phyloP scores from a whole-genome alignment of 192 early-diverging fungal species.

The Pilobolus umbonatus region DNA sequence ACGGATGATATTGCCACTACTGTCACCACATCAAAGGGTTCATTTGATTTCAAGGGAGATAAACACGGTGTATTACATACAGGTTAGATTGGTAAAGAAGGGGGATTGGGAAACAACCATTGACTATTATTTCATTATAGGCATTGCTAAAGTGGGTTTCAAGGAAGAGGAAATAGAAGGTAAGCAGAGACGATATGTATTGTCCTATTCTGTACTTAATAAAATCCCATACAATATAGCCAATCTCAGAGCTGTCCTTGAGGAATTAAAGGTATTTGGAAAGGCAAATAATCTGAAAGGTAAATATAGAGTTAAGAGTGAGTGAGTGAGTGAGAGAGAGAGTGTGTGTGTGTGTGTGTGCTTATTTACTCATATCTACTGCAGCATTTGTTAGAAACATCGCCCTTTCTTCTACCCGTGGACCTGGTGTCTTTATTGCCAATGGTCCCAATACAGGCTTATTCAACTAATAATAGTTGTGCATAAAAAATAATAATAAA shows the following conservation, averaged over 20 bases:
- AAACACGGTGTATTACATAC: constrained; percentile 67
- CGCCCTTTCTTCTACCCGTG: constrained; percentile 62
- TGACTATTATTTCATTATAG: too few species aligned
- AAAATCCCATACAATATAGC: constrained; percentile 17
- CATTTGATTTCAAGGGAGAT: constrained; percentile 75
- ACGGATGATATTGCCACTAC: constrained; percentile 67
- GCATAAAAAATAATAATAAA: background rate
- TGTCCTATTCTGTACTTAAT: background rate
- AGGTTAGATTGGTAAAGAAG: too few species aligned
- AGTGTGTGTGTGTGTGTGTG: background rate
- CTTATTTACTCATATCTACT: background rate
- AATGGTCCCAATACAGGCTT: constrained; percentile 46
- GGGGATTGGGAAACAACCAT: background rate
- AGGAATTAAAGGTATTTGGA: constrained; percentile 54
- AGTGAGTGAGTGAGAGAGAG: background rate
- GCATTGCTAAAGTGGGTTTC: constrained; percentile 36
- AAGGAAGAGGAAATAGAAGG: constrained; percentile 8
- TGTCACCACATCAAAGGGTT: constrained; percentile 59
- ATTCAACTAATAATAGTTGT: background rate
- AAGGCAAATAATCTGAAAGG: constrained; percentile 47
- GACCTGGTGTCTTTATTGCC: constrained; percentile 59
- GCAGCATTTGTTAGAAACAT: constrained; percentile 56
- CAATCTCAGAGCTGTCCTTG: constrained; percentile 57
- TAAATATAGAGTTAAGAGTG: constrained; percentile 20
- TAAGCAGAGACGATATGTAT: background rate